Base-by-base conservation (phyloP, 345 rosid genomes). In the Pistacia vera region DNA sequence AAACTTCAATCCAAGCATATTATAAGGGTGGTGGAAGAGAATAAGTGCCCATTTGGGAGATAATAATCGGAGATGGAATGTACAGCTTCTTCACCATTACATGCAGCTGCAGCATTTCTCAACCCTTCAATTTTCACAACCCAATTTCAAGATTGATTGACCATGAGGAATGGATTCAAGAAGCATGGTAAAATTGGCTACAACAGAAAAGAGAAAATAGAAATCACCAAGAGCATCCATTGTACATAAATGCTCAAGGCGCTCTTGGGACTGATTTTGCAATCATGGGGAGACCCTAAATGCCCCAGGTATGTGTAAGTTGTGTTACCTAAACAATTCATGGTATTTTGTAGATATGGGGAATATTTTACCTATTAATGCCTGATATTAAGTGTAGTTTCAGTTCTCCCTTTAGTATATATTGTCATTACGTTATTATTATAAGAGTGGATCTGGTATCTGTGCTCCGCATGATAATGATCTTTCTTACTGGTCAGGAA, bases 131-230 rank as follows among this genome's bases (percentile, higher is more conserved):
- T 86, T 68, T 88, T 90, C 79, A 86, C 79, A 85, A 78, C 75
- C 88, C 85, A 86, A 82, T 73, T 85, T 83, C 20, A 83, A 86
- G 85, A 78, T 83, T 35, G 91, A 88, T 72, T 79, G 49, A 77
- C 85, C 66, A 77, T 88, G 82, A 85, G 93, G 83, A 88, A 86
- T 75, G 91, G 93, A 41, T 90, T 81, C 93, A 88, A 82, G 91
- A 90, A 75, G 86, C 68, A 86, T 90, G 91, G 72, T 82, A 75
- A 90, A 81, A 78, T 71, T 90, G 83, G 91, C 83, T 41, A 74
- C 67, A 41, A 74, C 88, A 2, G 88, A 88, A 79, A 76, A 66
- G 88, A 83, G 44, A 82, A 78, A 70, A 80, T 68, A 63, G 87
- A 88, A 61, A 85, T 90, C 51, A 83, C 93, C 12, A 88, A 82